These are phyloP conservation scores for Cicer cuneatum DNA, from an alignment of 306 rosid species.

Conservation along the genomic window DNA sequence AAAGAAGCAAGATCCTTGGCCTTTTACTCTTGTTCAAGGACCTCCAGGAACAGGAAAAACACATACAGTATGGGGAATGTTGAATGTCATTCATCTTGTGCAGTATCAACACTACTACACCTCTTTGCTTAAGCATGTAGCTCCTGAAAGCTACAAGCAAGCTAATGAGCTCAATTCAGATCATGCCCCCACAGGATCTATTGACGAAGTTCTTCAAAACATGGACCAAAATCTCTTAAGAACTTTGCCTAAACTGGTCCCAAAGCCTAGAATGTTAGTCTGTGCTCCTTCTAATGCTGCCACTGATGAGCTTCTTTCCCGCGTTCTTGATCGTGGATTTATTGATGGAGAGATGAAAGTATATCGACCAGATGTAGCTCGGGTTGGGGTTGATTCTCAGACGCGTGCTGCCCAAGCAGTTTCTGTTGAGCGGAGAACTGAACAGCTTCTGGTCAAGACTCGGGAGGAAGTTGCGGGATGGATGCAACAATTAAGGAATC, in stretches of 20 bases:
- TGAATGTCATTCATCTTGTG: conserved; percentile 96
- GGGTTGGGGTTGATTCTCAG: conserved; percentile 98
- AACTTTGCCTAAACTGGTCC: conserved; percentile 92
- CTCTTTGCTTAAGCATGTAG: conserved; percentile 92
- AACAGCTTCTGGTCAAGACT: conserved; percentile 85
- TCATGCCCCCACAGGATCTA: conserved; percentile 72
- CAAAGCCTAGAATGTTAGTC: conserved; percentile 97
- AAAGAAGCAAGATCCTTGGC: conserved; percentile 98
- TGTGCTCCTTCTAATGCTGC: conserved; percentile 99
- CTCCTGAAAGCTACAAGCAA: conserved; percentile 99
- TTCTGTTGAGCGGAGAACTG: conserved; percentile 98
- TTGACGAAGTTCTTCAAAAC: conserved; percentile 95
- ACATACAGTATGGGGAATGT: conserved; percentile 99
- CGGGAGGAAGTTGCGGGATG: conserved; percentile 84
- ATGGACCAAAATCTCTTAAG: conserved; percentile 97
- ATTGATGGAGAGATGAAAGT: conserved; percentile 99
- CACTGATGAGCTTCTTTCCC: conserved; percentile 98
- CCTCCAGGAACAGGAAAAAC: conserved; percentile 99
- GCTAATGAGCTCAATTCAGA: conserved; percentile 80
- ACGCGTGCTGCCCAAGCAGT: conserved; percentile 99
- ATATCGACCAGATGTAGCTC: conserved; percentile 97
- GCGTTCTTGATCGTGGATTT: conserved; percentile 97
- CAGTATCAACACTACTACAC: conserved; percentile 98
- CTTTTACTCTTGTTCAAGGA: conserved; percentile 98
- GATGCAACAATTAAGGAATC: conserved; percentile 90